Evolutionary conservation across 768 basidiomycete genomes (phyloP).

Genomic region (Psilocybe cyanescens): DNA sequence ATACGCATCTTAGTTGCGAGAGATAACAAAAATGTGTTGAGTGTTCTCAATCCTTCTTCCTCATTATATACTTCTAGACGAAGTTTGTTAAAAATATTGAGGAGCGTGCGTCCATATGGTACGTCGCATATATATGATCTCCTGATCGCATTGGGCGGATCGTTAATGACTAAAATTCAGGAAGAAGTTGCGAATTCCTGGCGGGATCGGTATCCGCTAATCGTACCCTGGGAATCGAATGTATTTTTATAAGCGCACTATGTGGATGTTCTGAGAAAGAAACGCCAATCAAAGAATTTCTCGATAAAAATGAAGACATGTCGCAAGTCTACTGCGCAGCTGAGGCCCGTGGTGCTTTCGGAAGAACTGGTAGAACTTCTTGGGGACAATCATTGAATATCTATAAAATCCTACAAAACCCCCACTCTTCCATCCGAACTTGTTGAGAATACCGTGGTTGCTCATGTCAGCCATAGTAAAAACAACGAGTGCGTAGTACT

Average conservation of each 20-base stretch:
- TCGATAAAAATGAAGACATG: neutral
- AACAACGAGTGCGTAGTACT: too few relatives aligned
- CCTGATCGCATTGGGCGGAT: conserved; percentile 14
- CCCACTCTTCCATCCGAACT: too few relatives aligned
- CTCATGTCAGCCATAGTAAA: too few relatives aligned
- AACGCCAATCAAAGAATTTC: neutral
- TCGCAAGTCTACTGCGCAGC: neutral
- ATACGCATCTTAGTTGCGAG: conserved; percentile 11
- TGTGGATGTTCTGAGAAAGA: conserved; percentile 12
- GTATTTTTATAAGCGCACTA: conserved; percentile 8
- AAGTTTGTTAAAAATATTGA: neutral
- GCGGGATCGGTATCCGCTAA: conserved; percentile 7
- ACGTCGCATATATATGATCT: conserved; percentile 11
- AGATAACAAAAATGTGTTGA: conserved; percentile 1
- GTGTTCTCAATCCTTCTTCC: neutral
- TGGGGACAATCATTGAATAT: neutral
- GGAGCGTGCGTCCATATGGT: conserved; percentile 16
- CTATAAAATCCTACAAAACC: too few relatives aligned
- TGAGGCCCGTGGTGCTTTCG: neutral
- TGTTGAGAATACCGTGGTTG: too few relatives aligned
- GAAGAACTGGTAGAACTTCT: neutral
- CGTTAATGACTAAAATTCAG: conserved; percentile 2
- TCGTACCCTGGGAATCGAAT: conserved; percentile 7
- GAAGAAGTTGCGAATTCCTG: conserved; percentile 9
- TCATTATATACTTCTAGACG: conserved; percentile 4